Evolutionary conservation across 768 basidiomycete species (phyloP).

Genomic region (Tulasnella sp.): DNA sequence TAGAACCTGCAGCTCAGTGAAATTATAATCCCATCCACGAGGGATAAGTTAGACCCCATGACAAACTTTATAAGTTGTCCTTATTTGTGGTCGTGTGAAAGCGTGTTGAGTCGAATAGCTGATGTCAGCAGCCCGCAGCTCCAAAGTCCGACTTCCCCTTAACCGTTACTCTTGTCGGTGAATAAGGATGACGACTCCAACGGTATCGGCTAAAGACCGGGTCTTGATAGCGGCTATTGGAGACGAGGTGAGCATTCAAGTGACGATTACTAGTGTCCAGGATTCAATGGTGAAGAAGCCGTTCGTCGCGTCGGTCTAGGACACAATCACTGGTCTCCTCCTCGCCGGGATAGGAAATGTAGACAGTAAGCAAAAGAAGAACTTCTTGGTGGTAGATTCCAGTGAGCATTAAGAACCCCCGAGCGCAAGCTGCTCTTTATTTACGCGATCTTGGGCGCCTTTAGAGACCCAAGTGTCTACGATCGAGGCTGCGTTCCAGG

Average conservation of each 20-base stretch:
- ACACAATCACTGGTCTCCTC: slow-evolving; percentile 94
- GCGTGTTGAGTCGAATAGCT: neutral
- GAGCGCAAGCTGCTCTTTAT: neutral
- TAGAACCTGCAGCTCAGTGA: too few relatives aligned
- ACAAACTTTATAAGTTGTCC: too few relatives aligned
- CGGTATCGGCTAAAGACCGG: slow-evolving; percentile 54
- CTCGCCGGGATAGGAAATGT: slow-evolving; percentile 95
- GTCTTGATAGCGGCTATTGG: slow-evolving; percentile 94
- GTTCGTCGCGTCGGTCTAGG: slow-evolving; percentile 55
- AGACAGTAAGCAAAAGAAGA: slow-evolving; percentile 90
- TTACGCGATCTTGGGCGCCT: slow-evolving; percentile 26
- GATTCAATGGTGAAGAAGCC: slow-evolving; percentile 33
- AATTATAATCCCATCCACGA: too few relatives aligned
- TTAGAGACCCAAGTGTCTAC: slow-evolving; percentile 87
- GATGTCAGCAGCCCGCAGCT: neutral
- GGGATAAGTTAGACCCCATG: too few relatives aligned
- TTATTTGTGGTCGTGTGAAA: neutral
- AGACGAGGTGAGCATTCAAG: slow-evolving; percentile 71
- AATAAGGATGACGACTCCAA: slow-evolving; percentile 1
- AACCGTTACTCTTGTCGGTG: neutral
- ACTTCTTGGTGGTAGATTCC: slow-evolving; percentile 92
- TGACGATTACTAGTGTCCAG: neutral
- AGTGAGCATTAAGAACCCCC: slow-evolving; percentile 59
- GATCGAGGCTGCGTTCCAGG: slow-evolving; percentile 91
- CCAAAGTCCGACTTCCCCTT: neutral